Base-by-base conservation (phyloP, 495 filamentous ascomycete species). In the Rhypophila decipiens region DNA sequence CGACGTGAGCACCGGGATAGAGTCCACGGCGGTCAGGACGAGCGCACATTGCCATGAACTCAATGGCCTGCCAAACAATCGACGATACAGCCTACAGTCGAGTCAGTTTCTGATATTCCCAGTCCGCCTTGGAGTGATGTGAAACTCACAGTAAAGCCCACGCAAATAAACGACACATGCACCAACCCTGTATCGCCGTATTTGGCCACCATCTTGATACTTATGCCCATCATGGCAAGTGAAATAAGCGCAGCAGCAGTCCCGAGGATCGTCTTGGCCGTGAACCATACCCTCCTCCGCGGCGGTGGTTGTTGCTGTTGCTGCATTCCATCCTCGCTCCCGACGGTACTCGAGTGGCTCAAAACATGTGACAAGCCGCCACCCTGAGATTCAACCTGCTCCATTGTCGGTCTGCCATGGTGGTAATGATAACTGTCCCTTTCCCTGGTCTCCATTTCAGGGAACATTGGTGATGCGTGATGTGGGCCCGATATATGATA, bases 1-100 rank as follows among this genome's bases (percentile, higher is more conserved):
- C 65, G 1, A 70, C 67, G 31, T 70, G 65, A 1, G 65, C 64
- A 27, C 67, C 67, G 0, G 67, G 59, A 44, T 63, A 59, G 27
- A 67, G 61, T 15, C 58, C 64, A 7, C 63, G 57, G 34, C 39
- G 29, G 13, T 45, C 35, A 24, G 46, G 31, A 24, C 53, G 53
- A 11, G 33, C 27, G 34, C 53, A 53, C 22, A 37, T 33, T 36
- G 52, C 38, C 18, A 45, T 36, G 13, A 58, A 43, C 41, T 58
- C 55, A n/a, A 55, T 20, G 22, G 21, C 17, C 13, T 50, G 48
- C 52, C 52, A 58, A 15, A 39, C 35, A 4, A 58, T 33, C 24
- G 55, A 46, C n/a, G 48, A 20, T 9, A 38, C 45, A 2, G 55
- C 48, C 55, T 58, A 39, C 17, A 21, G 3, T 22, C 0, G 18